These are phyloP conservation scores for Ustilago sp. DNA, from an alignment of 1,284 basidiomycete genomes.

Conservation along the genomic window DNA sequence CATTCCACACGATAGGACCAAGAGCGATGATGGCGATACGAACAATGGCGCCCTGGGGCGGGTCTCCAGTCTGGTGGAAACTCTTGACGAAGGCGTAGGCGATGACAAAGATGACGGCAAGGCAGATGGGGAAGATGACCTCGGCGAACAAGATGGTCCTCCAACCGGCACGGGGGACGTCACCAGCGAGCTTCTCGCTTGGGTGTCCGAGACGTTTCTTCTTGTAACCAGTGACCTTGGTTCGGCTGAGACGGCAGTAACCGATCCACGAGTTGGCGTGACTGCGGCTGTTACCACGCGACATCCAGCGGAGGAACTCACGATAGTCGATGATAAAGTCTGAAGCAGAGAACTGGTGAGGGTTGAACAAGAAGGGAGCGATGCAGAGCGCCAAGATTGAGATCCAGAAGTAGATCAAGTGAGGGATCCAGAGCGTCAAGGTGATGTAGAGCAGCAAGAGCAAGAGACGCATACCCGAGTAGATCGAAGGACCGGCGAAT, in stretches of 20 bases:
- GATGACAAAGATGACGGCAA: slow-evolving; percentile 68
- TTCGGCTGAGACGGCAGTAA: slow-evolving; percentile 69
- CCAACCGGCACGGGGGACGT: slow-evolving; percentile 68
- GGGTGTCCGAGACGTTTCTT: slow-evolving; percentile 70
- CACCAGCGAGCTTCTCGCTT: slow-evolving; percentile 68
- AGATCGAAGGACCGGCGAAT: slow-evolving; percentile 69
- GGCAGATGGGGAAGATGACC: slow-evolving; percentile 63
- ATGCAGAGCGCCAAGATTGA: slow-evolving; percentile 67
- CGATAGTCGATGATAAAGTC: slow-evolving; percentile 70
- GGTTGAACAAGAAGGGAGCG: slow-evolving; percentile 70
- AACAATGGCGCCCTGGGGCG: slow-evolving; percentile 78
- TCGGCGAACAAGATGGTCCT: slow-evolving; percentile 67
- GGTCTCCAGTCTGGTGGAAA: slow-evolving; percentile 62
- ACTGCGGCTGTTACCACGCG: slow-evolving; percentile 68
- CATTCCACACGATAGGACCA: slow-evolving; percentile 96
- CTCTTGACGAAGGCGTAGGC: slow-evolving; percentile 69
- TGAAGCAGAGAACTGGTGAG: slow-evolving; percentile 68
- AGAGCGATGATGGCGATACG: slow-evolving; percentile 92
- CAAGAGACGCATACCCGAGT: slow-evolving; percentile 67
- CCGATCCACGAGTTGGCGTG: slow-evolving; percentile 70
- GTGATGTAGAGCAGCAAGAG: slow-evolving; percentile 68
- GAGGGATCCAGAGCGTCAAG: slow-evolving; percentile 69
- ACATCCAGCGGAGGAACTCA: slow-evolving; percentile 70
- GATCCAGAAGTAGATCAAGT: slow-evolving; percentile 70
- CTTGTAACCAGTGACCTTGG: slow-evolving; percentile 70